phyloP scores from a whole-genome alignment of 2,329 filamentous ascomycete species.

The Arthroderma uncinatum region DNA sequence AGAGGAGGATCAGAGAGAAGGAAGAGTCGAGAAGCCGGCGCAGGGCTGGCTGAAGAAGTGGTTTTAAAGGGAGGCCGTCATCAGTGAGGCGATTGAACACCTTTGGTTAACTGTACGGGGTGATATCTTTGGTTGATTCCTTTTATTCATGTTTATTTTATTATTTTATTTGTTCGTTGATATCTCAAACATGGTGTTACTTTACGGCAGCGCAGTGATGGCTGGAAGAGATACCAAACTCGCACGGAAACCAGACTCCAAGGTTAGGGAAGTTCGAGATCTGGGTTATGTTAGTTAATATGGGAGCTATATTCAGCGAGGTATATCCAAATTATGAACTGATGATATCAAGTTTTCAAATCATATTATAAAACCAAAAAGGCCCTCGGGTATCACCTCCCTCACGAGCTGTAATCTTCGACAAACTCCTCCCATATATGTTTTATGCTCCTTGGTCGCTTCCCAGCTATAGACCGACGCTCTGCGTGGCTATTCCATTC shows the following conservation, averaged over 20 bases:
- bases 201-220: neutral
- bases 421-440: constrained; percentile 16
- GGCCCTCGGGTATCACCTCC: neutral
- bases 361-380: neutral
- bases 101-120: too few species aligned
- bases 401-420: constrained; percentile 6
- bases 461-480: constrained; percentile 10
- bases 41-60: constrained; percentile 14
- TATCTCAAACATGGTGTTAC: too few species aligned
- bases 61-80: constrained; percentile 9
- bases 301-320: neutral
- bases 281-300: neutral
- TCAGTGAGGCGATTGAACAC: neutral
- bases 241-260: neutral
- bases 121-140: neutral
- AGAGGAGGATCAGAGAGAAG: constrained; percentile 18
- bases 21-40: constrained; percentile 12
- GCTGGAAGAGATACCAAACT: neutral
- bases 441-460: constrained; percentile 3
- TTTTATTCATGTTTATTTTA: neutral
- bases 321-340: neutral
- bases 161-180: neutral
- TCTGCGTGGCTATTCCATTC: constrained; percentile 31
- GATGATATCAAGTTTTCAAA: neutral
- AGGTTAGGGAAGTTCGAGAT: neutral